Base-by-base conservation (phyloP, 495 filamentous ascomycete species). In the Neurospora sp. region DNA sequence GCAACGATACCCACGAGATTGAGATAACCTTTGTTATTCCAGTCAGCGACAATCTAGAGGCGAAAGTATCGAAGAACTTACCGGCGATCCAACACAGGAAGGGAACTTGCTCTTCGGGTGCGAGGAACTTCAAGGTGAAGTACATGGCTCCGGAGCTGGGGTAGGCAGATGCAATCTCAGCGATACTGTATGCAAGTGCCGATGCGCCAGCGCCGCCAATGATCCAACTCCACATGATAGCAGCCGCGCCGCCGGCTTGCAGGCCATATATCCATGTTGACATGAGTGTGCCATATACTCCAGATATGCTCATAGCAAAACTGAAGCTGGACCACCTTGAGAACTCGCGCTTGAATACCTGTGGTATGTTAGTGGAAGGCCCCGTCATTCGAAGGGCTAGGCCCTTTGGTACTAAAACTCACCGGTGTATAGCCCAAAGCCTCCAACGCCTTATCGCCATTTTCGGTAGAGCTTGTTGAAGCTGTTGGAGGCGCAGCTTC, bases 1-100 rank as follows among this genome's bases (percentile, higher is more conserved):
- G 87, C 86, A 53, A 91, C 82, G 74, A 91, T 89, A 46, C 90
- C 90, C 5, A 91, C 82, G 3, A 92, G 84, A 74, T 91, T 92
- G 78, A 91, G 84, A 88, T 90, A 92, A 0, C 90, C 90, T 81
- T 37, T 3, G 48, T n/a, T 14, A 40, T 16, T 12, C 46, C 10
- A 5, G 37, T 53, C 12, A 42, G 31, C 12, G 16, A 38, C 40
- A 27, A 40, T 8, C 16, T 12, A 5, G 38, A 46, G 7, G 4
- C 22, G 20, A 38, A 9, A 12, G 18, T n/a, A 7, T 37, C 12
- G 3, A 18, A 69, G 37, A 41, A 69, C 73, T 20, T 71, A 75
- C 79, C 79, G 6, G 78, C 84, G 37, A 88, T 79, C 86, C 86
- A 88, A 35, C 82, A 82, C 74, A 84, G 78, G 20, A 85, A 75